These are phyloP conservation scores for Tubosaeta sp. DNA, from an alignment of 768 basidiomycete species.

Conservation along the genomic window DNA sequence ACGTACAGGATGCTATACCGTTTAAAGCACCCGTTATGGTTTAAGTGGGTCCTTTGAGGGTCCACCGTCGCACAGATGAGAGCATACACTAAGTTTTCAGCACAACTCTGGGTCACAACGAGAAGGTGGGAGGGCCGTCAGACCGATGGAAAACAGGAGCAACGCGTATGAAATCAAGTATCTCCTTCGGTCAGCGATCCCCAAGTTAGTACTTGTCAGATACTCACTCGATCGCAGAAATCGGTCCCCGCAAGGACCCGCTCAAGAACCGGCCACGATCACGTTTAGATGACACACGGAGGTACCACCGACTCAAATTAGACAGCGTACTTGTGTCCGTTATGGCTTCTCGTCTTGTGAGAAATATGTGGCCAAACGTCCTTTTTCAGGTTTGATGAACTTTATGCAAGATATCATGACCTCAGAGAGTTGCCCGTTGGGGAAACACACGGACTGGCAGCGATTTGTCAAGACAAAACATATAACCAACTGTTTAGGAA, in stretches of 20 bases:
- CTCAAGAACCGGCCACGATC: slow-evolving; percentile 3
- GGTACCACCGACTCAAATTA: neutral
- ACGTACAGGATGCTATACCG: neutral
- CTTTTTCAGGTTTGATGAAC: slow-evolving; percentile 1
- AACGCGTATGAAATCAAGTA: too few species aligned
- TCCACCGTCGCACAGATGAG: neutral
- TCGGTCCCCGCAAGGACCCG: neutral
- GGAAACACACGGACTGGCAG: neutral
- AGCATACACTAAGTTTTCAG: too few species aligned
- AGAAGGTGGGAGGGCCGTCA: too few species aligned
- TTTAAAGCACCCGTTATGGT: slow-evolving; percentile 1
- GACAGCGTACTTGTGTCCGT: neutral
- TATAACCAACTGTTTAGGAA: neutral
- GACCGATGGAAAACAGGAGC: too few species aligned
- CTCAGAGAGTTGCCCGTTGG: slow-evolving; percentile 1
- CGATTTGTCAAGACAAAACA: neutral
- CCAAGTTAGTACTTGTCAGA: too few species aligned
- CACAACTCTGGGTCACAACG: too few species aligned
- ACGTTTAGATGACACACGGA: slow-evolving; percentile 4
- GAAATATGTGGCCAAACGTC: neutral
- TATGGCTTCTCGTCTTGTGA: neutral
- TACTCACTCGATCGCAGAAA: neutral
- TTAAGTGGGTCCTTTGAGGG: neutral
- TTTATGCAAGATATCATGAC: slow-evolving; percentile 1
- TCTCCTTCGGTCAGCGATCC: too few species aligned